Conservation (phyloP, 257 asterid species). For the Petunia axillaris region DNA sequence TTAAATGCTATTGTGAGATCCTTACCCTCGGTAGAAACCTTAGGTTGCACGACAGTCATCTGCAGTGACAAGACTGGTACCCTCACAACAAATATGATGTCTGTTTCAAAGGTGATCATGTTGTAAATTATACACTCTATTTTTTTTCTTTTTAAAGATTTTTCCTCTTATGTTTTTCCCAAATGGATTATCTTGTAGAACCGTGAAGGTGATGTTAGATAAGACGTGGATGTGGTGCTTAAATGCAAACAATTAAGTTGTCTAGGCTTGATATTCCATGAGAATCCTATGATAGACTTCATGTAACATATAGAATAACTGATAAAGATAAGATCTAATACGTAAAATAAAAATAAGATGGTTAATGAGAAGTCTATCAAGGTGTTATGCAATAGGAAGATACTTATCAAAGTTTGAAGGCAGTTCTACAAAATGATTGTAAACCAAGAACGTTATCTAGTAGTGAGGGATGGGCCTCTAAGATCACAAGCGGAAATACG, state of each 20-base stretch:
- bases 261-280: slow-evolving; percentile 12
- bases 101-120: slow-evolving; percentile 70
- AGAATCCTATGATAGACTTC: not conserved
- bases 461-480: not conserved
- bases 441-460: not conserved
- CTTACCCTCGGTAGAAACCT: slow-evolving; percentile 98
- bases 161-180: not conserved
- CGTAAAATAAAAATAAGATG: not conserved
- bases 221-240: not conserved
- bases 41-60: slow-evolving; percentile 99
- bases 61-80: slow-evolving; percentile 99
- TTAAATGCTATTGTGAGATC: slow-evolving; percentile 98
- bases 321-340: not conserved
- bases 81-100: slow-evolving; percentile 99
- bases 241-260: slow-evolving; percentile 2
- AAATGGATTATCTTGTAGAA: slow-evolving; percentile 1
- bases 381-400: not conserved
- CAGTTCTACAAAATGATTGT: not conserved
- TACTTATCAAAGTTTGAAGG: not conserved
- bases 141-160: not conserved
- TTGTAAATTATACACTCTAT: slow-evolving; percentile 5
- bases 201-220: not conserved
- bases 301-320: too few relatives aligned
- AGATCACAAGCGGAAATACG: not conserved
- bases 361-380: not conserved